Percentiles rank a stretch among this genome's conserved stretches.
phyloP scores from a whole-genome alignment of 768 basidiomycete genomes.

The Macrolepiota albuminosa region DNA sequence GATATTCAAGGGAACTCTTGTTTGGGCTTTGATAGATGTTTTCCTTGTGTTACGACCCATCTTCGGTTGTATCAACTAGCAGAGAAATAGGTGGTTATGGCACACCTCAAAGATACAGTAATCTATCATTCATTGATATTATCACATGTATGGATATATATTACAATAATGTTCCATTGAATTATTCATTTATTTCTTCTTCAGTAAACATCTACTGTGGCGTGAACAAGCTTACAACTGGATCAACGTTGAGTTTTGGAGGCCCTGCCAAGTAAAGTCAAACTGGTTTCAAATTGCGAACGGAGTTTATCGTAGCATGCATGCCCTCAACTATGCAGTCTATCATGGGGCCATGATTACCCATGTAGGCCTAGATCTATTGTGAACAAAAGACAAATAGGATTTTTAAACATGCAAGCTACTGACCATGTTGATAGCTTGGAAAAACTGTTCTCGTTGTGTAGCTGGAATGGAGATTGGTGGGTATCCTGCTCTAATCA shows the following conservation, averaged over 20 bases:
- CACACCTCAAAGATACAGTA: no score
- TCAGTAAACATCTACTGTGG: background rate
- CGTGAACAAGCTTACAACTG: background rate
- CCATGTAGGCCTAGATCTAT: background rate
- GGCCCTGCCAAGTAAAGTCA: no score
- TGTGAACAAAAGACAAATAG: background rate
- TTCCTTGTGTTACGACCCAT: no score
- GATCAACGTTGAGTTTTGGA: background rate
- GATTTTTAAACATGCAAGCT: background rate
- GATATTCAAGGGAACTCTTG: no score
- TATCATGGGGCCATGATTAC: background rate
- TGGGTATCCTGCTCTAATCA: constrained; percentile 24
- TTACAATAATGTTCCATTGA: background rate
- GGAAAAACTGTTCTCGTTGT: constrained; percentile 20
- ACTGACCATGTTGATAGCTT: constrained; percentile 19
- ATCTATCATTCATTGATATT: no score
- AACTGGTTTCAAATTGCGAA: background rate
- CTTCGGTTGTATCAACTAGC: no score
- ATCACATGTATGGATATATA: no score
- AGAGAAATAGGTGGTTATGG: no score
- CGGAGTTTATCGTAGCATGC: background rate
- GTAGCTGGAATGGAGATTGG: constrained; percentile 22
- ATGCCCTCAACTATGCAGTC: background rate
- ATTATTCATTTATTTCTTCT: background rate
- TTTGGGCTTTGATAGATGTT: no score